Percentiles rank a stretch among this genome's conserved stretches.
Evolutionary conservation across 345 rosid species (phyloP).

Genomic region (Murraya koenigii): DNA sequence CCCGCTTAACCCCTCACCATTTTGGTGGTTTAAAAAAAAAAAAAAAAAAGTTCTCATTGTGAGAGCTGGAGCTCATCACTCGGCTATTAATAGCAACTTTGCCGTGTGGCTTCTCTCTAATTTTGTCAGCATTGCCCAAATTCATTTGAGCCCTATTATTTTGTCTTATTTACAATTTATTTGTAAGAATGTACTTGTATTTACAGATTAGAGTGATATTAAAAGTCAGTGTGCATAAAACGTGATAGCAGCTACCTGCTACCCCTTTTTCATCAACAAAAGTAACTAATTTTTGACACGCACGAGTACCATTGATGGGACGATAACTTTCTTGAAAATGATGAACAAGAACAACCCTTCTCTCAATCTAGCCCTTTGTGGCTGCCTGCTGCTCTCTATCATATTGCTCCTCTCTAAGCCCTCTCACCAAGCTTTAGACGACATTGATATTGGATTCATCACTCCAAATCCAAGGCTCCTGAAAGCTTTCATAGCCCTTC

Average conservation of each 20-base stretch:
- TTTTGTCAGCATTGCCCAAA: no score
- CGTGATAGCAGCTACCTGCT: not conserved
- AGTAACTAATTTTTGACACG: not conserved
- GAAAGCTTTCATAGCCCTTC: constrained; percentile 65
- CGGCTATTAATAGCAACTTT: no score
- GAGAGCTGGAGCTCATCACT: no score
- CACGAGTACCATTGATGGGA: not conserved
- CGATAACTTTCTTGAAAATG: no score
- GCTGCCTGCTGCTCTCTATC: constrained; percentile 2
- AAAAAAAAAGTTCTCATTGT: no score
- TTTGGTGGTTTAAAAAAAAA: no score
- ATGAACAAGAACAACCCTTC: constrained; percentile 21
- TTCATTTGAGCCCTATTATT: no score
- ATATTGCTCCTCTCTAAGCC: constrained; percentile 19
- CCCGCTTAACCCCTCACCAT: no score
- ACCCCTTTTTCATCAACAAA: not conserved
- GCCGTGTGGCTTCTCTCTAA: no score
- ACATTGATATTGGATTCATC: not conserved
- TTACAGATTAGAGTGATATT: not conserved
- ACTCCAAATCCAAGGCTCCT: constrained; percentile 61
- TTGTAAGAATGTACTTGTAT: not conserved
- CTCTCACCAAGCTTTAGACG: constrained; percentile 14
- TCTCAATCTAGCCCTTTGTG: constrained; percentile 16
- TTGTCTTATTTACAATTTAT: no score
- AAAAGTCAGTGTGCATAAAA: not conserved